phyloP scores from a whole-genome alignment of 2,329 filamentous ascomycete species.

The Xylaria sp. region DNA sequence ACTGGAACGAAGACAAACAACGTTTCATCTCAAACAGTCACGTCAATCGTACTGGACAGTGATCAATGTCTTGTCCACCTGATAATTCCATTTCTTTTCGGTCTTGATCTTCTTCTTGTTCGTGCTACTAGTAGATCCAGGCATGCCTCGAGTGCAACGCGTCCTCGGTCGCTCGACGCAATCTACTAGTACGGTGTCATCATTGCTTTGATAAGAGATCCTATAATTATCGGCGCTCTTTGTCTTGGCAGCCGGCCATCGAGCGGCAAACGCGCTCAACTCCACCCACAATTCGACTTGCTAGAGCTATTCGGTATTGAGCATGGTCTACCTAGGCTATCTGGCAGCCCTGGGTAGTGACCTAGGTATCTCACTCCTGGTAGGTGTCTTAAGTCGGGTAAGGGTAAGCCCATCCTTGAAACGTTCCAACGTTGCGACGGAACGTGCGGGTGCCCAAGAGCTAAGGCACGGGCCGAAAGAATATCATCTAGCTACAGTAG shows the following conservation, averaged over 20 bases:
- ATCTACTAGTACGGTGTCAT: neutral
- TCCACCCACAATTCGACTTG: conserved; percentile 18
- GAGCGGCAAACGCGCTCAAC: conserved; percentile 34
- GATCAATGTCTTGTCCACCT: neutral
- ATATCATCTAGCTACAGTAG: conserved; percentile 23
- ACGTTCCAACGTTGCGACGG: conserved; percentile 21
- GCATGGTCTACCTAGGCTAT: neutral
- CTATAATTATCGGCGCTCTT: conserved; percentile 26
- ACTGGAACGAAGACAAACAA: no score
- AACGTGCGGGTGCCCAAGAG: conserved; percentile 27
- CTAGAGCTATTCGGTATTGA: neutral
- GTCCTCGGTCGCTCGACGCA: neutral
- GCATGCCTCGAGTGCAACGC: neutral
- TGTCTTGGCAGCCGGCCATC: conserved; percentile 15
- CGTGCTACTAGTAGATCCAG: neutral
- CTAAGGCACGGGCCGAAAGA: conserved; percentile 33
- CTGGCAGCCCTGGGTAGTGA: neutral
- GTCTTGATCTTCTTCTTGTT: neutral
- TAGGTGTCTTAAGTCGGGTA: neutral
- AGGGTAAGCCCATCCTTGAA: conserved; percentile 20
- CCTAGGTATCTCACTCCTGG: neutral
- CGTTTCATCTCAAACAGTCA: neutral
- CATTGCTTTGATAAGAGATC: conserved; percentile 24
- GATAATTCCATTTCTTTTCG: neutral
- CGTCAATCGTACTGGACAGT: neutral